Evolutionary conservation across 805 yeast species (phyloP), one percentile per base, ranked within the genome.

Genomic region (Myxozyma nipponensis): DNA sequence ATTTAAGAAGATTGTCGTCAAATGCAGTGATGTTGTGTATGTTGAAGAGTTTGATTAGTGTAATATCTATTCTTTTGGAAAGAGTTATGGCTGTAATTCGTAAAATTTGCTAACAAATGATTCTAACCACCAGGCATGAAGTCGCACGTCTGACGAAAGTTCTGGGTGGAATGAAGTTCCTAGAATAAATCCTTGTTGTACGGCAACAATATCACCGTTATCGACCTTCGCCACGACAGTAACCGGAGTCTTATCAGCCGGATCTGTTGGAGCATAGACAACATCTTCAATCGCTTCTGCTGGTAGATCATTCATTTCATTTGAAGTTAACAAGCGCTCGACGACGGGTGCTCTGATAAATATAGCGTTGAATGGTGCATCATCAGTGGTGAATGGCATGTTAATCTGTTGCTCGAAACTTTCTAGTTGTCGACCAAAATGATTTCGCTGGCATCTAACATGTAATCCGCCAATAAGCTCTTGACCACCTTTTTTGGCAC

Each of bases 131-230:
- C 87, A 85, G 59, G 77, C 74, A 64, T 86, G 95, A 62, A 86
- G 77, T 28, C 84, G 67, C 39, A 63, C 60, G 56, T 83, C 87
- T 13, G 64, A 67, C 1, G 82, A 68, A 34, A 86, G 72, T 65
- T 86, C 95, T 0, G 95, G 95, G 64, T 86, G 95, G 66, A 86
- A 86, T 1, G 88, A 81, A 0, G 90, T 85, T 1, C 88, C 91
- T 44, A 85, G 65, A 30, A 78, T 70, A 35, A 73, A 73, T 0
- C 83, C 86, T 63, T 85, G 89, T 60, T 78, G 72, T 4, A 84
- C 88, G 0, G 90, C 93, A 2, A 86, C 91, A 30, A 85, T 74
- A 1, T 63, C 68, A n/a, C 53, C 49, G 32, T 44, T 49, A 18
- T 21, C 25, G 15, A 45, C 19, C 15, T 26, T n/a, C 2, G 60